Evolutionary conservation across 495 filamentous ascomycete species (phyloP).

Genomic region (Hypoxylon fuscum): DNA sequence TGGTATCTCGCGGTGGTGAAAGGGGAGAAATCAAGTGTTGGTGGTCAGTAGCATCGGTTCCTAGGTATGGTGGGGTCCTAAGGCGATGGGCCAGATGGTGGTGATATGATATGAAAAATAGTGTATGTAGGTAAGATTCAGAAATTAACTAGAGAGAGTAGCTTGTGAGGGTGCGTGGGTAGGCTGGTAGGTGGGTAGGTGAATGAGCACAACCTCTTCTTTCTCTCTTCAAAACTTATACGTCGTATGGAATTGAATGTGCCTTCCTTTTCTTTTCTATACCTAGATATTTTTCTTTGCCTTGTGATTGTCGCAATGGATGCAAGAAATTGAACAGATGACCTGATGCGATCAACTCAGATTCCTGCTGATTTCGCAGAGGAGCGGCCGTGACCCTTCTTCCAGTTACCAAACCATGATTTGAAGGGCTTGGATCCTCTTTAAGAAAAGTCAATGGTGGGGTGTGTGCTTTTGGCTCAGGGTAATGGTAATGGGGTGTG

Average conservation of each 20-base stretch:
- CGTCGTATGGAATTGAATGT: too few relatives aligned
- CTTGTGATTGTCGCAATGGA: constrained; percentile 19
- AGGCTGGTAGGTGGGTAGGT: neutral
- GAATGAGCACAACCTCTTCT: neutral
- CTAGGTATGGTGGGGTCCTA: constrained; percentile 28
- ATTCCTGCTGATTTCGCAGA: constrained; percentile 29
- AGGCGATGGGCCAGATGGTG: constrained; percentile 22
- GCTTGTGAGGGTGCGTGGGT: neutral
- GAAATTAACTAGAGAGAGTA: constrained; percentile 3
- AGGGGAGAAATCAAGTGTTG: constrained; percentile 25
- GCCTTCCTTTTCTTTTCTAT: neutral
- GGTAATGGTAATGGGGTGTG: too few relatives aligned
- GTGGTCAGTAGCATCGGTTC: constrained; percentile 28
- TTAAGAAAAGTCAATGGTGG: constrained; percentile 34
- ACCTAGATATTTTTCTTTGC: neutral
- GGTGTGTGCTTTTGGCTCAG: constrained; percentile 16
- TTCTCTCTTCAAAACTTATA: too few relatives aligned
- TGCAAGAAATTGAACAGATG: constrained; percentile 14
- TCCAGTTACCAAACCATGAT: constrained; percentile 32
- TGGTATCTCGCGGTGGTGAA: constrained; percentile 1
- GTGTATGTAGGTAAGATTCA: constrained; percentile 7
- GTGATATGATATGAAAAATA: constrained; percentile 27
- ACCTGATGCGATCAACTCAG: constrained; percentile 21
- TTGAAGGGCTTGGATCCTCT: constrained; percentile 25
- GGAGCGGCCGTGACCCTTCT: constrained; percentile 15